A percentile compares a stretch with the other conserved stretches of the same genome.
Evolutionary conservation across 345 rosid species (phyloP).

Genomic region (Nephelium lappaceum): DNA sequence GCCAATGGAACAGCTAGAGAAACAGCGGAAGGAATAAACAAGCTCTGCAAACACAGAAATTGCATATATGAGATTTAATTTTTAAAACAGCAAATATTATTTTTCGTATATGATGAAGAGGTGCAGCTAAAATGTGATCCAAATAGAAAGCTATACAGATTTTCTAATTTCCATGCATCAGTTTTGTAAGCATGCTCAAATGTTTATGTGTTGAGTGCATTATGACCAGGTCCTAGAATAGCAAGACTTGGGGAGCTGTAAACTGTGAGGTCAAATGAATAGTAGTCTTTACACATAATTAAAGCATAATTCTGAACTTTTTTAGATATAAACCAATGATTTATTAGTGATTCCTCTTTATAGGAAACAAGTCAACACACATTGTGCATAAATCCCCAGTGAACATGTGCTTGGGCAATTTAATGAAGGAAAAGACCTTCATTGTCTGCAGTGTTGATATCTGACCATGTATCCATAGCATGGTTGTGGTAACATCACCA

Average conservation of each 20-base stretch:
- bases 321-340: neutral
- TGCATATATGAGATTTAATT: neutral
- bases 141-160: neutral
- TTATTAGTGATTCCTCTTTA: neutral
- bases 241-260: neutral
- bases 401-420: neutral
- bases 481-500: slow-evolving; percentile 97
- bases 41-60: slow-evolving; percentile 49
- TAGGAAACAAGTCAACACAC: neutral
- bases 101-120: neutral
- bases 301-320: neutral
- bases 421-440: slow-evolving; percentile 48
- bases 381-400: neutral
- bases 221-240: neutral
- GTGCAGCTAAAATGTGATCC: neutral
- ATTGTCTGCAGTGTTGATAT: slow-evolving; percentile 82
- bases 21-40: slow-evolving; percentile 70
- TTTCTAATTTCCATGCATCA: neutral
- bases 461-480: slow-evolving; percentile 99
- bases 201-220: neutral
- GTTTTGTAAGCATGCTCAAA: neutral
- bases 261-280: neutral
- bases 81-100: neutral
- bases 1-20: slow-evolving; percentile 89
- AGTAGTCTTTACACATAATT: neutral